These are phyloP conservation scores for Pluteus cervinus DNA, from an alignment of 768 basidiomycete genomes.

Conservation along the genomic window DNA sequence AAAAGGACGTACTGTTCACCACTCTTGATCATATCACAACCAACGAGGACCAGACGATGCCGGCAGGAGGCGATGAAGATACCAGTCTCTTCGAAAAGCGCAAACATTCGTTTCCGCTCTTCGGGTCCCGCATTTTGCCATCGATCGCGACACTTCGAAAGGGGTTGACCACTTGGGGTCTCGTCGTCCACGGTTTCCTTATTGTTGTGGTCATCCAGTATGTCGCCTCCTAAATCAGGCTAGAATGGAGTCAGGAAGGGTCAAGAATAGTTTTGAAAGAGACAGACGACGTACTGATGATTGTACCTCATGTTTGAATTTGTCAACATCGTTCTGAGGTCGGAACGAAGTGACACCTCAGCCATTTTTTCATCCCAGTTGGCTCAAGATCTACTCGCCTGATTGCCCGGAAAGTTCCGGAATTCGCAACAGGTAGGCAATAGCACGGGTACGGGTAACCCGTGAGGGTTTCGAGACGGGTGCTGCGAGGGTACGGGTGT, in stretches of 20 bases:
- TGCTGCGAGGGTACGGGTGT: not conserved
- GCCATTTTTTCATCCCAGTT: not conserved
- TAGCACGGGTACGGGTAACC: not conserved
- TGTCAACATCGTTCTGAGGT: not conserved
- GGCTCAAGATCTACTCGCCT: not conserved
- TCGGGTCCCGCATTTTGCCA: constrained; percentile 15
- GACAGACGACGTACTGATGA: not conserved
- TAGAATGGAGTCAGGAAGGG: not conserved
- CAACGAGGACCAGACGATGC: constrained; percentile 11
- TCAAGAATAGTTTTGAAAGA: not conserved
- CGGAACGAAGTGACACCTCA: too few relatives aligned
- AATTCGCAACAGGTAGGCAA: not conserved
- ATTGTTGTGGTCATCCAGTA: not conserved
- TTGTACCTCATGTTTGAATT: not conserved
- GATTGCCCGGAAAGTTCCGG: not conserved
- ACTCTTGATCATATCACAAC: too few relatives aligned
- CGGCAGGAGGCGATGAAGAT: constrained; percentile 14
- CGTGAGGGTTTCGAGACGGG: not conserved
- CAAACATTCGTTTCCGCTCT: constrained; percentile 12
- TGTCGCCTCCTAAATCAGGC: not conserved
- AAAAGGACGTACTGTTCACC: too few relatives aligned
- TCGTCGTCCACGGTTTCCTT: not conserved
- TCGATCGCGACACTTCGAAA: constrained; percentile 9
- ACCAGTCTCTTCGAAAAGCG: constrained; percentile 15
- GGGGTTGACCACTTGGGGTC: not conserved